Conservation (phyloP, 2,329 filamentous ascomycete species). For the Aureobasidium sp. region DNA sequence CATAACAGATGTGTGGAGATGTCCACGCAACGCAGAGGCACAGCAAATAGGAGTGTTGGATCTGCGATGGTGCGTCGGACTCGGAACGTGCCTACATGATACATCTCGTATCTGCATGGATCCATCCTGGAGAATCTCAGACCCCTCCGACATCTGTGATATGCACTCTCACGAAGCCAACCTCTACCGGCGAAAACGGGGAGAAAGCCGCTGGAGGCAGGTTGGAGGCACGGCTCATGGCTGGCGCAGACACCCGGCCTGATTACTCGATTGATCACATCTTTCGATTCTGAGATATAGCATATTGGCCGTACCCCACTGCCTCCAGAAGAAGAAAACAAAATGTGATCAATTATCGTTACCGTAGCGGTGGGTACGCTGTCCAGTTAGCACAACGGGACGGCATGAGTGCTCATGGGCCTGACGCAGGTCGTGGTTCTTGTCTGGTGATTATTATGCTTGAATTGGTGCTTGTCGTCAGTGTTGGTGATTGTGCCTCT, state of each 20-base stretch:
- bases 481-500: background rate
- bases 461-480: background rate
- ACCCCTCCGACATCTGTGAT: background rate
- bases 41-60: background rate
- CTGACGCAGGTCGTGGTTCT: background rate
- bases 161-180: background rate
- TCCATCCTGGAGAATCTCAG: background rate
- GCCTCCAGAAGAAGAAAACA: background rate
- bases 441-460: background rate
- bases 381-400: background rate
- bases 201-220: background rate
- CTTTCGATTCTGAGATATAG: background rate
- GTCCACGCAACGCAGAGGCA: constrained; percentile 2
- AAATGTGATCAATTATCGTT: constrained; percentile 6
- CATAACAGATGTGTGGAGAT: background rate
- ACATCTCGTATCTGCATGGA: constrained; percentile 2
- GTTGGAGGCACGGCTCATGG: background rate
- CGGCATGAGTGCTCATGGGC: background rate
- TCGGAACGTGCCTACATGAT: constrained; percentile 6
- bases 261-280: background rate
- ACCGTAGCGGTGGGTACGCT: constrained; percentile 4
- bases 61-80: background rate
- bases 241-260: background rate
- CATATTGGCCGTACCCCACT: background rate
- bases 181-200: background rate